These are phyloP conservation scores for Irpex sp. DNA, from an alignment of 1,284 basidiomycete species.

Conservation along the genomic window DNA sequence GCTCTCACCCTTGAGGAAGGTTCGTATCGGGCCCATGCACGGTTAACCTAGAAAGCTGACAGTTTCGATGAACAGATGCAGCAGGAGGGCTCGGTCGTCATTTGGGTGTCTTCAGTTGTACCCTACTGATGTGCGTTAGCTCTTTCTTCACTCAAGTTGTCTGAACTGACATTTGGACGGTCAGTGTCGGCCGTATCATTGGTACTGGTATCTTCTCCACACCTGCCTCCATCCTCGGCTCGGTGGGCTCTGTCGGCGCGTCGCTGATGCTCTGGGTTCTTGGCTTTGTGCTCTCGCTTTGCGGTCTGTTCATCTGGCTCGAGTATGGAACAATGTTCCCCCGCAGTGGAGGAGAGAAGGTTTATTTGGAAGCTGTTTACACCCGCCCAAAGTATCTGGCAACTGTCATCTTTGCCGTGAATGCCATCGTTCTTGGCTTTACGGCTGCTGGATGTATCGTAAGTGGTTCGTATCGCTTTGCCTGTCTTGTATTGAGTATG, in stretches of 20 bases:
- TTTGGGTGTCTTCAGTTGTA: conserved; percentile 19
- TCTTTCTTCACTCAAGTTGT: background rate
- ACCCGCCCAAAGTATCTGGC: conserved; percentile 54
- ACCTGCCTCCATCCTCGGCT: conserved; percentile 51
- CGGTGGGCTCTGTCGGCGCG: conserved; percentile 58
- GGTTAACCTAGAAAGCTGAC: background rate
- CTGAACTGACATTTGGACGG: background rate
- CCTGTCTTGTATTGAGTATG: background rate
- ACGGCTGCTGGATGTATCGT: conserved; percentile 52
- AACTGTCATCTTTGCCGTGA: conserved; percentile 53
- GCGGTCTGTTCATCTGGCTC: conserved; percentile 61
- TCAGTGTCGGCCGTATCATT: conserved; percentile 44
- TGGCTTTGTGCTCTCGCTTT: conserved; percentile 54
- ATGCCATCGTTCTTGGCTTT: conserved; percentile 59
- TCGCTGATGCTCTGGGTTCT: conserved; percentile 65
- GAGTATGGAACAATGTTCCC: conserved; percentile 60
- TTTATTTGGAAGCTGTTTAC: conserved; percentile 67
- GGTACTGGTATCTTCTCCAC: conserved; percentile 62
- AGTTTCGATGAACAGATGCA: conserved; percentile 7
- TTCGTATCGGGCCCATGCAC: background rate
- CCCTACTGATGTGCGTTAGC: conserved; percentile 14
- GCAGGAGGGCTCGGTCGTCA: conserved; percentile 16
- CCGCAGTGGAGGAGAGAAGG: conserved; percentile 60
- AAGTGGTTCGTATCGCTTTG: conserved; percentile 13
- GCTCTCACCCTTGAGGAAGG: conserved; percentile 11